phyloP scores from a whole-genome alignment of 768 basidiomycete genomes.

The Dictyophora rubrovolvata region DNA sequence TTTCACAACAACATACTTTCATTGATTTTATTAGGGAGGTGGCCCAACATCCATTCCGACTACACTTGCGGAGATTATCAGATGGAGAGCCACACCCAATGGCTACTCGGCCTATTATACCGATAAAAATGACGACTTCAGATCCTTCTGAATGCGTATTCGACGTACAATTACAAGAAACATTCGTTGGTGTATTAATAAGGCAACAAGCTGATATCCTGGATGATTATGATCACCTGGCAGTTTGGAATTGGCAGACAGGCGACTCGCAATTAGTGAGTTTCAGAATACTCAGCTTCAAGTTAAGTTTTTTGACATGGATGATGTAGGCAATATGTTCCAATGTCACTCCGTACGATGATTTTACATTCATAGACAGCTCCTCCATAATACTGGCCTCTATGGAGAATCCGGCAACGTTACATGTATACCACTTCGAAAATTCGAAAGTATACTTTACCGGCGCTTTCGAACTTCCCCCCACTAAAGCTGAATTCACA shows the following conservation, averaged over 20 bases:
- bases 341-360: not conserved
- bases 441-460: not conserved
- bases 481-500: not conserved
- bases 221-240: not conserved
- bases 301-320: not conserved
- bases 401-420: not conserved
- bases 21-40: not conserved
- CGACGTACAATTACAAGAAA: conserved; percentile 2
- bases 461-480: not conserved
- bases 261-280: not conserved
- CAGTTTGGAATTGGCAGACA: conserved; percentile 6
- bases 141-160: not conserved
- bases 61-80: conserved; percentile 4
- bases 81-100: conserved; percentile 3
- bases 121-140: not conserved
- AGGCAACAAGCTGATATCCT: not conserved
- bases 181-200: conserved; percentile 2
- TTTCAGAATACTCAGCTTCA: not conserved
- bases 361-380: conserved; percentile 7
- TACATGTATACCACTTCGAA: conserved; percentile 1
- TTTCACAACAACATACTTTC: not conserved
- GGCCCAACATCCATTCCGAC: not conserved
- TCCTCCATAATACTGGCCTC: not conserved
- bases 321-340: not conserved
- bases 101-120: not conserved